phyloP scores from a whole-genome alignment of 805 yeast genomes.

The Scheffersomyces amazonensis region DNA sequence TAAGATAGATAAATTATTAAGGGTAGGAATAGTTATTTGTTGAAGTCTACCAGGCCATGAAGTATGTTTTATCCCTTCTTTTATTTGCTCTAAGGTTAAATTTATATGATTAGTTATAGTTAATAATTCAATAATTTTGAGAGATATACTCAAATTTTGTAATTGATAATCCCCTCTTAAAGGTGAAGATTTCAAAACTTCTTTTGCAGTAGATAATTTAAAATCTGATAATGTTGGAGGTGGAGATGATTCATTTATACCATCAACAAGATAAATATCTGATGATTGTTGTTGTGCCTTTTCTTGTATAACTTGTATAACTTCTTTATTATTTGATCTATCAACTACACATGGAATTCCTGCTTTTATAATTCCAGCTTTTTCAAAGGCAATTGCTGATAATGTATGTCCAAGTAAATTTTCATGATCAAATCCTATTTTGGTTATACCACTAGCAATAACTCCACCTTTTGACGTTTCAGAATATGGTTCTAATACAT shows the following conservation, averaged over 20 bases:
- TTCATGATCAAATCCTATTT: conserved; percentile 86
- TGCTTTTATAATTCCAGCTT: conserved; percentile 80
- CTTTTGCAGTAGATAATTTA: background rate
- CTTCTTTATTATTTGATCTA: conserved; percentile 56
- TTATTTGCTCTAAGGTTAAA: conserved; percentile 34
- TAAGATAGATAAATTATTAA: conserved; percentile 34
- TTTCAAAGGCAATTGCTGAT: conserved; percentile 65
- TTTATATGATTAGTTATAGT: conserved; percentile 7
- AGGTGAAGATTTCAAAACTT: conserved; percentile 38
- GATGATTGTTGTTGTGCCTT: conserved; percentile 34
- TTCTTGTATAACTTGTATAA: conserved; percentile 42
- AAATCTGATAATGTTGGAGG: background rate
- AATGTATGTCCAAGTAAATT: conserved; percentile 66
- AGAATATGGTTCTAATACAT: conserved; percentile 46
- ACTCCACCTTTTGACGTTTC: conserved; percentile 31
- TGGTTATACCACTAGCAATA: conserved; percentile 71
- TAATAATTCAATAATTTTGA: conserved; percentile 48
- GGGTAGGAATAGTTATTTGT: conserved; percentile 15
- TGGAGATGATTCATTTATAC: conserved; percentile 1
- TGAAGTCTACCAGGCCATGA: conserved; percentile 92
- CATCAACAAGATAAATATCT: conserved; percentile 20
- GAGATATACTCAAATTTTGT: conserved; percentile 66
- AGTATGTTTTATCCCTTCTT: conserved; percentile 52
- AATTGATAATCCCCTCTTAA: conserved; percentile 72
- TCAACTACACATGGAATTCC: conserved; percentile 68